phyloP scores from a whole-genome alignment of 139 green algal species.

The Haematococcus lacustris region DNA sequence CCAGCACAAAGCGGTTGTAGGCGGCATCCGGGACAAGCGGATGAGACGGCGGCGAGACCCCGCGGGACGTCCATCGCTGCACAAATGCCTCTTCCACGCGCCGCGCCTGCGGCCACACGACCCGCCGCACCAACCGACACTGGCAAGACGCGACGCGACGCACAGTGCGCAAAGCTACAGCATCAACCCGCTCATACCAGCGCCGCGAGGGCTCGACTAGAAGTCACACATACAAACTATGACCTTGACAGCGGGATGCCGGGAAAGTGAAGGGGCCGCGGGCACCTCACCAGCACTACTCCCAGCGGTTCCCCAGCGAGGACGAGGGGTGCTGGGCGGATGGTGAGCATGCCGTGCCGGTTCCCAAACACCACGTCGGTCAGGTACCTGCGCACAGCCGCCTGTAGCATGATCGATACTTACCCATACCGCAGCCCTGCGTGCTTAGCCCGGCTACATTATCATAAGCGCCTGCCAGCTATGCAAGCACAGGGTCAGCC shows the following conservation, averaged over 20 bases:
- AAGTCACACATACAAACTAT: not conserved
- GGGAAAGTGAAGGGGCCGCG: no score
- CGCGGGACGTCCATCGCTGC: slow-evolving; percentile 28
- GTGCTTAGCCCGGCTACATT: no score
- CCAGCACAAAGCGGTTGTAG: no score
- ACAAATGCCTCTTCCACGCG: slow-evolving; percentile 49
- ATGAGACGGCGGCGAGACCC: slow-evolving; percentile 39
- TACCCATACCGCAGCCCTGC: no score
- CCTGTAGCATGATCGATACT: no score
- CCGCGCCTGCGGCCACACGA: slow-evolving; percentile 24
- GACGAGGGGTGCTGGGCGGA: slow-evolving; percentile 64
- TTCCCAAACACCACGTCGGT: slow-evolving; percentile 88
- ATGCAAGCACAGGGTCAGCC: not conserved
- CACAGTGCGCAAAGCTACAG: not conserved
- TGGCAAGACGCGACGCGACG: not conserved
- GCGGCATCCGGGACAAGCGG: slow-evolving; percentile 16
- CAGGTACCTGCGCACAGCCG: slow-evolving; percentile 71
- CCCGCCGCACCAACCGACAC: not conserved
- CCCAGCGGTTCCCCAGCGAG: slow-evolving; percentile 50
- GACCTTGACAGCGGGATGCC: no score
- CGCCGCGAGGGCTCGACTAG: not conserved
- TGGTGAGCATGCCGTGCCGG: slow-evolving; percentile 75
- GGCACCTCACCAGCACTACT: slow-evolving; percentile 20
- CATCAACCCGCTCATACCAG: not conserved
- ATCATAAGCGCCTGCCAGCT: not conserved